Base-by-base conservation (phyloP, 495 filamentous ascomycete species). In the Lichenothelia convexa region DNA sequence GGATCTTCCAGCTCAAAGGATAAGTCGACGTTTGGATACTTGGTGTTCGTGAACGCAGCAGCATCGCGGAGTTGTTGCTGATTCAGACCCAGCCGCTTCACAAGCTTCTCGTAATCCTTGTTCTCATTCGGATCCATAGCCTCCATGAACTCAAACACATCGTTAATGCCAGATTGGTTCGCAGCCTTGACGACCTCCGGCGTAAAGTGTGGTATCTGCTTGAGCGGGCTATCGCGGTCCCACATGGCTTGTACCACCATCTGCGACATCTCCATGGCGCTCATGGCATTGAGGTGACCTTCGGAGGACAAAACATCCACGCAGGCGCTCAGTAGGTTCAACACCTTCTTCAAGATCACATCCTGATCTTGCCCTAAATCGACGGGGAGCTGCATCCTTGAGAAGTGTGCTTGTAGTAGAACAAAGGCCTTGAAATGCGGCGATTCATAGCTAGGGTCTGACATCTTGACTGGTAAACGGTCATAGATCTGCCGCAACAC, bases 161-260 rank as follows among this genome's bases (percentile, higher is more conserved):
- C 86, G 36, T 79, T 80, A 60, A 94, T 79, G 34, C 73, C 75
- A 44, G 66, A 75, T 36, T 82, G 74, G 48, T 82, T 79, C 29
- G 82, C 82, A 41, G 70, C 77, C 58, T 89, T 79, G 44, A 94
- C 73, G 33, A 76, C 74, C 38, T 89, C 75, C 18, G 78, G 70
- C 4, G 75, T 70, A 56, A 99, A 99, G 58, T 93, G 79, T 41
- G 89, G 89, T 45, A 99, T 93, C 60, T 99, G 89, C 62, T 92
- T 93, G 35, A 99, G 67, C 31, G 91, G 84, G 44, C 80, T 89
- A 56, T 99, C 89, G 17, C 84, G 78, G 61, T 95, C 85, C 89
- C 89, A 99, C 81, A 94, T 93, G 20, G 81, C 85, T 57, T 99
- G 89, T 15, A 99, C 85, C 38, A 87, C 80, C 89, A 99, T 99